Base-by-base conservation (phyloP, 345 rosid genomes). In the Linum trigynum region DNA sequence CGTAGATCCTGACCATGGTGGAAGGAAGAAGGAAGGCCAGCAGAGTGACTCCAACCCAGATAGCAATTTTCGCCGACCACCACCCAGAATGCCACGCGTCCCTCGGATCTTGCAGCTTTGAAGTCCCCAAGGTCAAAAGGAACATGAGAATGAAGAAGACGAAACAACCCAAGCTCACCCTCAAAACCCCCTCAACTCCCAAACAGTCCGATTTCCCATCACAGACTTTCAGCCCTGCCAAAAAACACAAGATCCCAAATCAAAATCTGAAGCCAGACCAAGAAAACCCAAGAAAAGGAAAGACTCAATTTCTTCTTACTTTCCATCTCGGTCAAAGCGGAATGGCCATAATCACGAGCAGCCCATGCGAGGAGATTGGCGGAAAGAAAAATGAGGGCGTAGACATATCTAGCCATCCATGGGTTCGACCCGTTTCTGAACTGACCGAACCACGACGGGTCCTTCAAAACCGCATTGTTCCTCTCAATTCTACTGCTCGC, bases 111-210 rank as follows among this genome's bases (percentile, higher is more conserved):
- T 80, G 76, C 57, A 81, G 59, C 83, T 84, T 92, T 38, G 85
- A 73, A 32, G 88, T 82, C 39, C 91, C 82, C 70, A 75, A 85
- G 0, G 96, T 86, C 57, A 94, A 80, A 45, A 87, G 67, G 74
- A 92, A 92, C 96, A 90, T 87, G 48, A 86, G 38, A 39, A 90
- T 74, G 61, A 74, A 90, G 77, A 92, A 92, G 88, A 90, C 91
- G 77, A 86, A 90, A 73, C 98, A 92, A 75, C 98, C 97, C 77
- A 92, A 78, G 91, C 98, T 92, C 62, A 92, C 94, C 1, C 98
- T 88, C 65, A 87, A 82, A 71, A 92, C 98, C 58, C 96, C 97
- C 76, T 87, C 94, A 0, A 96, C 84, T 4, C 98, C 98, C 48
- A 84, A 83, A 77, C 98, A 92, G 67, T 89, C 84, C n/a, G 64